These are phyloP conservation scores for Camellia sinensis DNA, from an alignment of 148 eudicot genomes.

Conservation along the genomic window DNA sequence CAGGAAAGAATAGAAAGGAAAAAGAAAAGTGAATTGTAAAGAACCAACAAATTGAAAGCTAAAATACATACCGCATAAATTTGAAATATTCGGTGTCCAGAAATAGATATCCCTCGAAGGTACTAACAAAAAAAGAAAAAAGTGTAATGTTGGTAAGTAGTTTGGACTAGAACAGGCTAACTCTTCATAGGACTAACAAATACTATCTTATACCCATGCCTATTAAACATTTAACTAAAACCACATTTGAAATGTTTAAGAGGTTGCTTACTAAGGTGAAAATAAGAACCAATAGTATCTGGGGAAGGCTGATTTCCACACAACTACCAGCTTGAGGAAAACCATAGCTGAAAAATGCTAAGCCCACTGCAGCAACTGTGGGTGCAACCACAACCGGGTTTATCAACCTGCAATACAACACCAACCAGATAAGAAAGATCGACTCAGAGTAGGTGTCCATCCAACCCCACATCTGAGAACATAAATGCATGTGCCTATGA, in stretches of 20 bases:
- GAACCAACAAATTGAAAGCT: not conserved
- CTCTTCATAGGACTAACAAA: not conserved
- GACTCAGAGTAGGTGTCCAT: not conserved
- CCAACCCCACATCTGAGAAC: not conserved
- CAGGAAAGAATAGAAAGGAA: not conserved
- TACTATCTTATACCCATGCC: not conserved
- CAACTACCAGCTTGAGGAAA: slow-evolving; percentile 98
- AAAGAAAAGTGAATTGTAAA: not conserved
- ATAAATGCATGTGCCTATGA: not conserved
- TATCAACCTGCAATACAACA: slow-evolving; percentile 53
- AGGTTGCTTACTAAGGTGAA: slow-evolving; percentile 72
- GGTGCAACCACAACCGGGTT: slow-evolving; percentile 95
- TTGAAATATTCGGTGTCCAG: slow-evolving; percentile 71
- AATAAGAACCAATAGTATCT: slow-evolving; percentile 63
- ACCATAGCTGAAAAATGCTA: slow-evolving; percentile 92
- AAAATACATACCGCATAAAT: slow-evolving; percentile 73
- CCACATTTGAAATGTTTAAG: not conserved
- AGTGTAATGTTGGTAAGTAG: not conserved
- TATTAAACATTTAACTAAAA: not conserved
- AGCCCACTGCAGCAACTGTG: slow-evolving; percentile 81
- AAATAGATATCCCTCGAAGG: slow-evolving; percentile 73
- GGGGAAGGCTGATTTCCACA: slow-evolving; percentile 80
- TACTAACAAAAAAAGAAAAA: slow-evolving; percentile 42
- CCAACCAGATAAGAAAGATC: slow-evolving; percentile 1
- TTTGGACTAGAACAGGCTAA: not conserved